Evolutionary conservation across 352 stramenopile genomes (phyloP).

Genomic region (Pythium folliculosum): DNA sequence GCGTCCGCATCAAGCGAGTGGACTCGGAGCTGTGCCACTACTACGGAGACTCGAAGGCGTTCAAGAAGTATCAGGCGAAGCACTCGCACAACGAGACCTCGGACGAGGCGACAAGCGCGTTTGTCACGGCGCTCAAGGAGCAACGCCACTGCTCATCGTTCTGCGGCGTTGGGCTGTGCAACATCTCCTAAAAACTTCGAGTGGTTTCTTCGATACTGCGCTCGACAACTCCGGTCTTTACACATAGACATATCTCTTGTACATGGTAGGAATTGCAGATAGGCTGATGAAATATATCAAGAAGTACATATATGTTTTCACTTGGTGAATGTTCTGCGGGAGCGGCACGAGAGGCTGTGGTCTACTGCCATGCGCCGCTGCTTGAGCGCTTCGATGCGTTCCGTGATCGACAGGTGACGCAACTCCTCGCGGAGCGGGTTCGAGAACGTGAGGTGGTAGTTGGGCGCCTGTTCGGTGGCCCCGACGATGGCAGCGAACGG

Average conservation of each 20-base stretch:
- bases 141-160: slow-evolving; percentile 29
- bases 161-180: slow-evolving; percentile 25
- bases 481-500: slow-evolving; percentile 52
- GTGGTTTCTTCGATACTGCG: too few species aligned
- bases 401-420: slow-evolving; percentile 41
- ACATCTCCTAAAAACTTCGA: slow-evolving; percentile 22
- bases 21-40: slow-evolving; percentile 76
- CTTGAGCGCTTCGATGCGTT: slow-evolving; percentile 40
- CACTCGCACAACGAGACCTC: slow-evolving; percentile 38
- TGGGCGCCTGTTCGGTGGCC: slow-evolving; percentile 18
- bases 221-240: background rate
- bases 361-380: slow-evolving; percentile 47
- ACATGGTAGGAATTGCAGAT: slow-evolving; percentile 4
- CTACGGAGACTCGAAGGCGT: slow-evolving; percentile 70
- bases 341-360: slow-evolving; percentile 31
- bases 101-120: slow-evolving; percentile 19
- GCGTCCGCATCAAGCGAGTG: slow-evolving; percentile 53
- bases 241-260: background rate
- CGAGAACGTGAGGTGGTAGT: slow-evolving; percentile 55
- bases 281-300: background rate
- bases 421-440: slow-evolving; percentile 49
- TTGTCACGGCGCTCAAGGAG: slow-evolving; percentile 26
- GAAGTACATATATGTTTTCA: background rate
- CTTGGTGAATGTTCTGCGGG: background rate
- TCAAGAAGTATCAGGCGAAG: slow-evolving; percentile 62